Base-by-base conservation (phyloP, 2,329 filamentous ascomycete genomes). In the Calonectria naviculata region DNA sequence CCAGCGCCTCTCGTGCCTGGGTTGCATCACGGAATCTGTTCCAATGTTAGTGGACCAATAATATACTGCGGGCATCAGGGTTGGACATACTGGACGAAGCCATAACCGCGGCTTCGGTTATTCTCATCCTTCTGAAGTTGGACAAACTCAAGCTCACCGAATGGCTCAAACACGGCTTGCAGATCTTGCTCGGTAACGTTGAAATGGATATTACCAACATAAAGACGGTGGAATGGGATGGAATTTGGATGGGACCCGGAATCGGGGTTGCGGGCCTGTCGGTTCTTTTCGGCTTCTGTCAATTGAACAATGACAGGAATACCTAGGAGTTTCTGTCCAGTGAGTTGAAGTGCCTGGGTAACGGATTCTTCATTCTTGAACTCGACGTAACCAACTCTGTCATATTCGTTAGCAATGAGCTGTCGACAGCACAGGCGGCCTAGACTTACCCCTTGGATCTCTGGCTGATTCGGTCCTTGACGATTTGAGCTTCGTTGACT, bases 201-300 rank as follows among this genome's bases (percentile, higher is more conserved):
- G 89, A 99, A 99, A 87, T 99, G 97, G 78, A 99, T 98, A 83
- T 99, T 99, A 84, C 97, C 97, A 78, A 99, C 96, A 84, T 98
- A 99, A 71, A 99, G 93, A 78, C 97, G 94, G 85, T 99, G 97
- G 87, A 98, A 98, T 28, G 97, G 97, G 71, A 97, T 93, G 72
- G 94, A 93, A 82, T 95, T 95, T 71, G 93, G 92, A 77, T 94
- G 91, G 70, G 86, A 87, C 75, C 89, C 91, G 63, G 89, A 87
- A 78, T 97, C 94, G 64, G 94, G 90, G 75, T 91, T 96, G 77
- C 96, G 95, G 75, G 95, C 95, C 88, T 98, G 96, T 78, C 97
- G 95, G 82, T 99, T 99, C 89, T 99, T 99, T 85, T 99, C 97
- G 82, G 97, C 97, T 89, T 99, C 97, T 79, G 97, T 98, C 83